These are phyloP conservation scores for Mucuna pruriens DNA, from an alignment of 306 rosid genomes.

Conservation along the genomic window DNA sequence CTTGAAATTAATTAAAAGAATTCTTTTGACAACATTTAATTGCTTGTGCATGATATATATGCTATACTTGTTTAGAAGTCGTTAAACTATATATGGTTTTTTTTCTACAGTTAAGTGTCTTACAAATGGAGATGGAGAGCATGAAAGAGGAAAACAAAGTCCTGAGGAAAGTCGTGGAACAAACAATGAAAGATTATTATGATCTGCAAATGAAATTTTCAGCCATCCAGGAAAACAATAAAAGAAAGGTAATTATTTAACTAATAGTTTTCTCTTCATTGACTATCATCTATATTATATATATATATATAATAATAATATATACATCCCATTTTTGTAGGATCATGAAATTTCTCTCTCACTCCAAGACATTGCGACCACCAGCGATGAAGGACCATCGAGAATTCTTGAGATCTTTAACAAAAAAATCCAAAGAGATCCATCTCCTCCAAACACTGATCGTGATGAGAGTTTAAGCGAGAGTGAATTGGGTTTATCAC, in stretches of 20 bases:
- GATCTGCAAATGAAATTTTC: conserved; percentile 78
- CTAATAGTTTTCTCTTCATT: neutral
- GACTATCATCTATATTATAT: neutral
- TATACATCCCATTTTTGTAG: conserved; percentile 42
- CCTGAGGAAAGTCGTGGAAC: conserved; percentile 76
- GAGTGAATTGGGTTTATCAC: conserved; percentile 70
- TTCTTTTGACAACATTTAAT: neutral
- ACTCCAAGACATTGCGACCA: conserved; percentile 47
- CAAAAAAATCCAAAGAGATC: conserved; percentile 33
- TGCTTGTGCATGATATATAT: neutral
- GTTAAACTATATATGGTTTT: neutral
- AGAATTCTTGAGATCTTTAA: conserved; percentile 39
- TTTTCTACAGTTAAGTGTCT: conserved; percentile 48
- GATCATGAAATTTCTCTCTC: conserved; percentile 63
- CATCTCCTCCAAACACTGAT: conserved; percentile 35
- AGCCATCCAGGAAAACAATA: conserved; percentile 58
- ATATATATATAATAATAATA: conserved; percentile 18
- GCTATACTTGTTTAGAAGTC: neutral
- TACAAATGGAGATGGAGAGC: conserved; percentile 78
- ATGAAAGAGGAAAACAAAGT: conserved; percentile 88
- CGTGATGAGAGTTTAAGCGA: conserved; percentile 40
- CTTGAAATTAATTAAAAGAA: neutral
- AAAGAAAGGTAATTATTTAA: conserved; percentile 53
- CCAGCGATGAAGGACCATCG: conserved; percentile 39
- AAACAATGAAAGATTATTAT: conserved; percentile 77